A percentile compares a stretch with the other conserved stretches of the same genome.
Conservation (phyloP, 176 grass and related monocot species). For the Cenchrus fungigraminus region DNA sequence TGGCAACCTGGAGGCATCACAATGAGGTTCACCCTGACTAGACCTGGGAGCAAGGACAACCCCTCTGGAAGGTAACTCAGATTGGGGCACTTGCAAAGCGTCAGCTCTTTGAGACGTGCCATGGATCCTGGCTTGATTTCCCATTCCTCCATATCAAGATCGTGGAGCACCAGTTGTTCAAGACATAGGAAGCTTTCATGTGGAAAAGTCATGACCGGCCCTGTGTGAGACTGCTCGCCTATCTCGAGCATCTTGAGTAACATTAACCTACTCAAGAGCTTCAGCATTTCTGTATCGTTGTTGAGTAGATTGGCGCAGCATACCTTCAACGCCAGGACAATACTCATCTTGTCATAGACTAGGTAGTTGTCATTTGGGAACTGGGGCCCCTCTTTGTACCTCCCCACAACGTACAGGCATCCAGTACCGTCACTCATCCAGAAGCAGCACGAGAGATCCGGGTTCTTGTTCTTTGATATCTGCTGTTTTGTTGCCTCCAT, state of each 20-base stretch:
- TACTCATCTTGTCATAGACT: fast-evolving
- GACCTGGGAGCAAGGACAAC: too few relatives aligned
- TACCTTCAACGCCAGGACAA: not conserved
- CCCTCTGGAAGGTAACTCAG: too few relatives aligned
- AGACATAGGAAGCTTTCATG: not conserved
- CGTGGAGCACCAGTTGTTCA: not conserved
- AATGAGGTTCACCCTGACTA: too few relatives aligned
- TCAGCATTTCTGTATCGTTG: not conserved
- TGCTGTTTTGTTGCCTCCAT: not conserved
- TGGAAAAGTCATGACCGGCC: not conserved
- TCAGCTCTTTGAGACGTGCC: not conserved
- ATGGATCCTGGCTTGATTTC: not conserved
- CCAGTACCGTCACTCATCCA: not conserved
- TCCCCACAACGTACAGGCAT: not conserved
- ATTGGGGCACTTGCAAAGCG: too few relatives aligned
- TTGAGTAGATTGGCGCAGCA: not conserved
- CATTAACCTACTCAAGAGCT: not conserved
- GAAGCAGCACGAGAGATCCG: not conserved
- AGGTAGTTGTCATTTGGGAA: too few relatives aligned
- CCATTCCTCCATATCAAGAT: not conserved
- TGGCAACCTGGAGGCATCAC: not conserved
- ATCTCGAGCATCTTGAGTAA: not conserved
- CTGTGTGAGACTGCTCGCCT: not conserved
- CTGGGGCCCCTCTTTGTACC: not conserved
- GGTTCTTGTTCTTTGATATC: not conserved